These are phyloP conservation scores for Gamarada debralockiae DNA, from an alignment of 495 filamentous ascomycete species.

Conservation along the genomic window DNA sequence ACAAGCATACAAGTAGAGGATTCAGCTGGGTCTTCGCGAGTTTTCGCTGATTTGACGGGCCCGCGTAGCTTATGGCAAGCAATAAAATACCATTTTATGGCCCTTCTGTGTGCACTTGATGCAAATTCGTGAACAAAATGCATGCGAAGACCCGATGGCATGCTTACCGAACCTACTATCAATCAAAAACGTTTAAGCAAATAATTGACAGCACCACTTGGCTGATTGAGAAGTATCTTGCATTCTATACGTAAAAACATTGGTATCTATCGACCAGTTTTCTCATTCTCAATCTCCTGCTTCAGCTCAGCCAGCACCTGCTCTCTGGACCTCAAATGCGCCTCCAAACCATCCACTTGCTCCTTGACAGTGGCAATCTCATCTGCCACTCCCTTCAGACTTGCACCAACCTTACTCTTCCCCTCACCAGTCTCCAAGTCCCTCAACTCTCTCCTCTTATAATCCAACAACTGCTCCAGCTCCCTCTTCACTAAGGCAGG, in stretches of 20 bases:
- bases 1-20: no score
- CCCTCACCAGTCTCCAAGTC: slow-evolving; percentile 74
- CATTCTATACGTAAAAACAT: not conserved
- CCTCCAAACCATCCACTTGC: slow-evolving; percentile 68
- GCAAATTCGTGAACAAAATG: no score
- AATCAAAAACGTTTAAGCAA: no score
- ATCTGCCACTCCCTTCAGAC: slow-evolving; percentile 55
- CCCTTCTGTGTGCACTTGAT: no score
- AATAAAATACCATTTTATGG: no score
- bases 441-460: slow-evolving; percentile 63
- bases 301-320: slow-evolving; percentile 55
- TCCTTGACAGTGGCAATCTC: slow-evolving; percentile 72
- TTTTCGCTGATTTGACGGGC: no score
- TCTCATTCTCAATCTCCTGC: slow-evolving; percentile 63
- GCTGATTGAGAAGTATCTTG: not conserved
- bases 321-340: slow-evolving; percentile 55
- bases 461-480: slow-evolving; percentile 82
- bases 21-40: no score
- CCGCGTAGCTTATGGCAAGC: no score
- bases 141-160: no score
- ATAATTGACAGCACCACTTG: no score
- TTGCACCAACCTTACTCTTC: slow-evolving; percentile 58
- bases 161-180: no score
- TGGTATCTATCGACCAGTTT: slow-evolving; percentile 31
- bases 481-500: slow-evolving; percentile 90